A percentile compares a stretch with the other conserved stretches of the same genome.
Conservation (phyloP, 192 early-diverging fungal species). For the Backusella tuberculispora region DNA sequence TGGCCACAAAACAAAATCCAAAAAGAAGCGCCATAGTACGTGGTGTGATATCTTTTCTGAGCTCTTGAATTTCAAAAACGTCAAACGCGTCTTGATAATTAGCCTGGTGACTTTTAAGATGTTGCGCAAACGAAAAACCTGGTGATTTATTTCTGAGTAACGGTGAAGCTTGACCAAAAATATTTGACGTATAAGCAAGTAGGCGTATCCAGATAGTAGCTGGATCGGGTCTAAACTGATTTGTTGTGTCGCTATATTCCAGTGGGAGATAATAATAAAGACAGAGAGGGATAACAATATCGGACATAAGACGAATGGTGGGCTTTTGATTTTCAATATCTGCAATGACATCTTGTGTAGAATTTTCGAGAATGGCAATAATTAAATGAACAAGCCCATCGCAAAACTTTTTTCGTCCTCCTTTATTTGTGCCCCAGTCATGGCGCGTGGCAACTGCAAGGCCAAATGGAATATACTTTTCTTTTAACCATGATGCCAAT, state of each 20-base stretch:
- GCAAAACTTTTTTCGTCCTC: constrained; percentile 43
- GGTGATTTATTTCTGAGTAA: constrained; percentile 23
- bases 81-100: not conserved
- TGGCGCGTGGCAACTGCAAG: constrained; percentile 41
- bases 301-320: constrained; percentile 48
- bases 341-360: constrained; percentile 45
- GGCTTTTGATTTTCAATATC: constrained; percentile 49
- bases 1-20: constrained; percentile 51
- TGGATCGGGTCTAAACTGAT: constrained; percentile 16
- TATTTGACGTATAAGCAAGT: constrained; percentile 22
- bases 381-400: constrained; percentile 52
- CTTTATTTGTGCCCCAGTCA: constrained; percentile 43
- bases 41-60: not conserved
- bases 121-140: constrained; percentile 30
- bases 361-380: constrained; percentile 51
- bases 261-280: constrained; percentile 46
- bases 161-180: constrained; percentile 28
- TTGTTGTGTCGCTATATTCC: constrained; percentile 15
- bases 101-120: not conserved
- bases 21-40: constrained; percentile 40
- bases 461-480: constrained; percentile 47
- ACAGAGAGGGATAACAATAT: constrained; percentile 54
- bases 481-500: constrained; percentile 43
- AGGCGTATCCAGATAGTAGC: constrained; percentile 35
- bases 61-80: constrained; percentile 15